Evolutionary conservation across 2,329 filamentous ascomycete genomes (phyloP), one percentile per base, ranked within the genome.

Genomic region (Colletotrichum sansevieriae): DNA sequence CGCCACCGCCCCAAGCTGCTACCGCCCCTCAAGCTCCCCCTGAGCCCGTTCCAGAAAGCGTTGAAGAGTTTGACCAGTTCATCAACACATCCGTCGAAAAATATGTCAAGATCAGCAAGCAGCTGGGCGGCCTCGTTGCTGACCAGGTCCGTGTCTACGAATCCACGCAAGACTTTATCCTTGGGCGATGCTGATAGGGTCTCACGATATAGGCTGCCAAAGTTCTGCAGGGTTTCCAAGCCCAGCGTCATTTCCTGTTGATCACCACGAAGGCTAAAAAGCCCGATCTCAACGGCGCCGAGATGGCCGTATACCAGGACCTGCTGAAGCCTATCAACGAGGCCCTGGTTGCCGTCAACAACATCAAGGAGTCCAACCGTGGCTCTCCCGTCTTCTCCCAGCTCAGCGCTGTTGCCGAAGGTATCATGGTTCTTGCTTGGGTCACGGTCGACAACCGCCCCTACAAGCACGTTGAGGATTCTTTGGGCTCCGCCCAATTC

Each of bases 201-300:
- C 37, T 35, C 54, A 20, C 12, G 8, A 22, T 35, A 35, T 55
- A 85, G 83, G 88, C 88, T 49, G 78, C 80, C 59, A 82, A 84
- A 73, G 86, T 90, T 15, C 75, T 84, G 55, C 81, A 85, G 70
- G 88, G 94, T 46, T 98, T 98, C 82, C 84, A 90, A 67, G 93
- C 93, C 70, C 92, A 98, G 83, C 90, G 95, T 73, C 92, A 90
- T 73, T 97, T 97, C 79, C 86, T 99, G 65, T 87, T 97, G 72
- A 91, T 98, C 74, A 89, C 94, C 1, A 95, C 93, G 61, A 96
- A 95, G 83, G 91, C 96, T 22, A 97, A 94, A 86, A 97, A 97
- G 82, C 96, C 95, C 22, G 91, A 96, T 72, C 85, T 92, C 71
- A 79, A 78, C 12, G 83, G 84, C 46, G 75, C 84, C 39, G 88